phyloP scores from a whole-genome alignment of 495 filamentous ascomycete genomes.

The Aspergillus funiculosus region DNA sequence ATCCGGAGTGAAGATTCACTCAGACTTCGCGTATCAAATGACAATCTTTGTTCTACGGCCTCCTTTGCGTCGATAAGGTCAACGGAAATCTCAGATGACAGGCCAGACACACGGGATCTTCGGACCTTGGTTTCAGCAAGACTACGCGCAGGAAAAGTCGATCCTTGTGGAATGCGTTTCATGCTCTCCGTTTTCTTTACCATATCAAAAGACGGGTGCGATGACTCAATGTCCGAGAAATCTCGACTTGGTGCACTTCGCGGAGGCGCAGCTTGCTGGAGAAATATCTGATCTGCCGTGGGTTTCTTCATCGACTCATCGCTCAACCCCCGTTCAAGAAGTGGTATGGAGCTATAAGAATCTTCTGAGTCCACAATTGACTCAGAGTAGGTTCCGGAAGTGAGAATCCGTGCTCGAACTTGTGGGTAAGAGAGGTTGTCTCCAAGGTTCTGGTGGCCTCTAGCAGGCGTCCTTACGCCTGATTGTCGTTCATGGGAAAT shows the following conservation, averaged over 20 bases:
- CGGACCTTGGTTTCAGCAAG: slow-evolving; percentile 53
- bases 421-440: slow-evolving; percentile 30
- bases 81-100: slow-evolving; percentile 75
- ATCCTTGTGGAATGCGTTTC: slow-evolving; percentile 43
- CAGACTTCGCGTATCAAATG: slow-evolving; percentile 29
- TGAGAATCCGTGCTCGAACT: slow-evolving; percentile 25
- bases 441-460: slow-evolving; percentile 25
- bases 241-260: slow-evolving; percentile 27
- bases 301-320: slow-evolving; percentile 49
- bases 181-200: slow-evolving; percentile 56
- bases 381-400: slow-evolving; percentile 35
- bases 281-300: slow-evolving; percentile 9
- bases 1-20: slow-evolving; percentile 46
- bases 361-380: slow-evolving; percentile 51
- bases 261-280: slow-evolving; percentile 14
- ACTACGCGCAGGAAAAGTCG: slow-evolving; percentile 35
- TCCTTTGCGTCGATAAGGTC: slow-evolving; percentile 53
- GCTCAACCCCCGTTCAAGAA: slow-evolving; percentile 67
- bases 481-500: slow-evolving; percentile 7
- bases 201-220: slow-evolving; percentile 47
- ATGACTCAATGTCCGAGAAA: slow-evolving; percentile 34
- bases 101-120: slow-evolving; percentile 60
- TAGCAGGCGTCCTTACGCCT: slow-evolving; percentile 17
- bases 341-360: slow-evolving; percentile 71
- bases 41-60: slow-evolving; percentile 33